Base-by-base conservation (phyloP, 495 filamentous ascomycete species). In the Penicillium ochrochloron region DNA sequence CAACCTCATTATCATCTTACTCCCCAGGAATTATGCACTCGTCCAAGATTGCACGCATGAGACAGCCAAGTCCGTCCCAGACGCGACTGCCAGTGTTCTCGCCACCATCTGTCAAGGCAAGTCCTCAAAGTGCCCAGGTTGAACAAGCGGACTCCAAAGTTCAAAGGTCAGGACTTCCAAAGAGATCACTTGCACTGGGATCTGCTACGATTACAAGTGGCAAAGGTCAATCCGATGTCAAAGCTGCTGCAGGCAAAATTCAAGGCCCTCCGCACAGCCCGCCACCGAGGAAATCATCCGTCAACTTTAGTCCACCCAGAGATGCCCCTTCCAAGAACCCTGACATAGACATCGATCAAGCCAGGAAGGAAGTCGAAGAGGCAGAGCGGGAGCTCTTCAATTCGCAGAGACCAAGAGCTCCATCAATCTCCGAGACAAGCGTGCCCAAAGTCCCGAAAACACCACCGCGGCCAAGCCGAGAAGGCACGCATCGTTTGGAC, bases 1-100 rank as follows among this genome's bases (percentile, higher is more conserved):
- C 95, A 1, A 97, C 94, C n/a, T 97, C 95, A 9, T 86, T 93
- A 70, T 96, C 93, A 9, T 97, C 95, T n/a, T 91, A 95, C 73
- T 99, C 95, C 39, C 93, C 95, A 12, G 91, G 92, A 1, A 84
- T 92, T 41, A 73, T 90, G 62, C 78, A 88, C 35, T 86, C 91
- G 21, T 76, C 75, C 3, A 88, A 91, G 61, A 68, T 82, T 65
- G 76, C 81, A 34, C 85, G 88, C 61, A 73, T 83, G 39, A 83
- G 84, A 75, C 89, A 89, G 72, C 79, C 80, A 25, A 93, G 89
- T 66, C 87, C 88, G 51, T 83, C 82, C 51, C 82, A 85, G 63
- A 89, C 83, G 58, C 81, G 89, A 66, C 89, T 91, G 21, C 91
- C 91, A 10, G 80, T 92, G 31, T 65, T 75, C 69, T 69, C 79